Conservation (phyloP, 352 stramenopile genomes). For the Thalassiosira mediterranea region DNA sequence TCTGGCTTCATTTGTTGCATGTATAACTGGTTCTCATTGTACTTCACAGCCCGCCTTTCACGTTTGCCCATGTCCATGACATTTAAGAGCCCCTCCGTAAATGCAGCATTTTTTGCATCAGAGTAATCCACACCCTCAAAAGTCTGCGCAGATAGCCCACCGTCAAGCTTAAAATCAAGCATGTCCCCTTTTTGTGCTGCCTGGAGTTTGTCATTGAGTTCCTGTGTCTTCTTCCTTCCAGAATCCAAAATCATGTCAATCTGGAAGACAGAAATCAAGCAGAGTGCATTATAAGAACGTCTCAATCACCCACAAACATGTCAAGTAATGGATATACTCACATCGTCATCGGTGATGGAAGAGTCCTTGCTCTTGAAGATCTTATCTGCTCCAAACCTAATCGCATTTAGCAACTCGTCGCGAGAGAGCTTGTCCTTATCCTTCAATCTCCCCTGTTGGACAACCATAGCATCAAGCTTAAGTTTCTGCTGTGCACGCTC, state of each 20-base stretch:
- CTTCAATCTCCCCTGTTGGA: conserved; percentile 87
- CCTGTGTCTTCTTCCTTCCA: conserved; percentile 84
- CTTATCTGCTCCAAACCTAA: conserved; percentile 98
- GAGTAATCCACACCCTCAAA: conserved; percentile 89
- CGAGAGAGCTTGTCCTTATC: conserved; percentile 92
- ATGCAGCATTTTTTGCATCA: conserved; percentile 54
- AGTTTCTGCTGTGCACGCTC: conserved; percentile 92
- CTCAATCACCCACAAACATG: neutral
- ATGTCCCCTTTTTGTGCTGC: conserved; percentile 91
- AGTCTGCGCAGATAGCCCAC: conserved; percentile 89
- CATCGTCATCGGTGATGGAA: conserved; percentile 95
- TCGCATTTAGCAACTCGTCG: conserved; percentile 95
- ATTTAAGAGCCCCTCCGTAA: conserved; percentile 66
- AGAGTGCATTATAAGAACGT: neutral
- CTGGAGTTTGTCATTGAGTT: conserved; percentile 80
- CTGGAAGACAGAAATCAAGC: conserved; percentile 8
- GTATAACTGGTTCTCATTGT: conserved; percentile 79
- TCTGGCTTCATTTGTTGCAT: conserved; percentile 60
- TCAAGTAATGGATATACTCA: conserved; percentile 15
- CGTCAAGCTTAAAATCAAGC: conserved; percentile 94
- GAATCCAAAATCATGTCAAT: conserved; percentile 96
- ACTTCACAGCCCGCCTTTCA: conserved; percentile 72
- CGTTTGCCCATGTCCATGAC: conserved; percentile 85
- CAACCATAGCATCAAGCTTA: conserved; percentile 90
- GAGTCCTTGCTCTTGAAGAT: conserved; percentile 95